Evolutionary conservation across 208 protist genomes (phyloP).

Genomic region (Trypanosoma scelopori): DNA sequence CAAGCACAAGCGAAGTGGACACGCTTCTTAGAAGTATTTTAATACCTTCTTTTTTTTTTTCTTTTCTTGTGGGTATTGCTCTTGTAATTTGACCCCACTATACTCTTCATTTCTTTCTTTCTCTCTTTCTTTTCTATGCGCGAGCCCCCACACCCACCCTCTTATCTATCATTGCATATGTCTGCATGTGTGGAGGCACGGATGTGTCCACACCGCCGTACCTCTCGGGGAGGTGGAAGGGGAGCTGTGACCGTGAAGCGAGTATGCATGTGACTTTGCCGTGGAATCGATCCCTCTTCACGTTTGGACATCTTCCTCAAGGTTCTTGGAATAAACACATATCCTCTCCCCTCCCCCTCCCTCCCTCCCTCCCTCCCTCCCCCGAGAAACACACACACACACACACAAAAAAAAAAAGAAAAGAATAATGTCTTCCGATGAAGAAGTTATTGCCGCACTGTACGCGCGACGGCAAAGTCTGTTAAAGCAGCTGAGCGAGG

Average conservation of each 20-base stretch:
- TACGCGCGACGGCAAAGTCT: slow-evolving; percentile 78
- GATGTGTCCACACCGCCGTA: background rate
- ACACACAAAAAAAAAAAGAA: background rate
- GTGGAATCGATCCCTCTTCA: no score
- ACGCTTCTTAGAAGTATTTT: slow-evolving; percentile 9
- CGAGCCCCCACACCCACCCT: no score
- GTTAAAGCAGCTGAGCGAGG: slow-evolving; percentile 75
- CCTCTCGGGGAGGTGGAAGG: background rate
- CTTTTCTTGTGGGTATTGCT: background rate
- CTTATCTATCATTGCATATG: no score
- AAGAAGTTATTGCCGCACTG: slow-evolving; percentile 63
- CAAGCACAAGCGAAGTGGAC: slow-evolving; percentile 43
- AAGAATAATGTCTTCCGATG: slow-evolving; percentile 45
- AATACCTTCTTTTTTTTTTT: slow-evolving; percentile 2
- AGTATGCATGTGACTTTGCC: no score
- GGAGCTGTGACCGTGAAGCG: background rate
- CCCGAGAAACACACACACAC: no score
- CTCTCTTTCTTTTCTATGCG: background rate
- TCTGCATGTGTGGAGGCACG: background rate
- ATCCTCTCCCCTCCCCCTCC: no score
- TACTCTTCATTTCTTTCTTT: slow-evolving; percentile 7
- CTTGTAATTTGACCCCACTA: no score
- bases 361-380: no score
- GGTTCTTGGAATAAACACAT: no score
- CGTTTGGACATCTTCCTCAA: no score